Evolutionary conservation across 148 eudicot species (phyloP), one percentile per base, ranked within the genome.

Genomic region (Arctostaphylos glauca): DNA sequence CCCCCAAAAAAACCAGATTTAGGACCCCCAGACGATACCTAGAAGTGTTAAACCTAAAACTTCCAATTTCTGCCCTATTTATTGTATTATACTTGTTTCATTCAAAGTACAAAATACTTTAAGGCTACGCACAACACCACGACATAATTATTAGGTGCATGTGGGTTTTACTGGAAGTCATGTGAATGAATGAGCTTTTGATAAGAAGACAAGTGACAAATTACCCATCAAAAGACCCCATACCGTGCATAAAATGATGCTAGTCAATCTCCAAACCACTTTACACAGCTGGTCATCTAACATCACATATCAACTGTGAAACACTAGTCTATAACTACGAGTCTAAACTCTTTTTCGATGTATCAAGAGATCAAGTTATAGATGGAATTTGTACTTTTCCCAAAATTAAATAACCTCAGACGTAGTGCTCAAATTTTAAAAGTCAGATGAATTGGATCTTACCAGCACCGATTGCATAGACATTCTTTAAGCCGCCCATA

Each of bases 391-490:
- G 3, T 23, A 3, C 23, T 5, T 49, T 21, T 23, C 8, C 3
- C 46, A 52, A 25, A 53, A 38, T 31, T 31, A 76, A 53, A 21
- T 60, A 46, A 47, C 81, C 0, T 13, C 3, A 12, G 23, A 19
- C 25, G 25, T 64, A 47, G 41, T 80, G 44, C 73, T 13, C 23
- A 62, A 79, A 5, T 16, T 80, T 46, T 16, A 25, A 2, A 60
- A 44, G 19, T 15, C 62, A 56, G 49, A n/a, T 70, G 68, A 46
- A 21, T 8, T 46, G 53, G 9, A 83, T 54, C 83, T 85, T 89
- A 95, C 98, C 98, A 55, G 96, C 97, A 77, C 98, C 98, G 86
- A 95, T 95, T 74, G 98, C 98, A 89, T 95, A 95, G 50, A 95
- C 97, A 81, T 95, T 95, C 88, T 95, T 95, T 84, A 95, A 83